Conservation (phyloP, 2,329 filamentous ascomycete species). For the Cadophora gregata region DNA sequence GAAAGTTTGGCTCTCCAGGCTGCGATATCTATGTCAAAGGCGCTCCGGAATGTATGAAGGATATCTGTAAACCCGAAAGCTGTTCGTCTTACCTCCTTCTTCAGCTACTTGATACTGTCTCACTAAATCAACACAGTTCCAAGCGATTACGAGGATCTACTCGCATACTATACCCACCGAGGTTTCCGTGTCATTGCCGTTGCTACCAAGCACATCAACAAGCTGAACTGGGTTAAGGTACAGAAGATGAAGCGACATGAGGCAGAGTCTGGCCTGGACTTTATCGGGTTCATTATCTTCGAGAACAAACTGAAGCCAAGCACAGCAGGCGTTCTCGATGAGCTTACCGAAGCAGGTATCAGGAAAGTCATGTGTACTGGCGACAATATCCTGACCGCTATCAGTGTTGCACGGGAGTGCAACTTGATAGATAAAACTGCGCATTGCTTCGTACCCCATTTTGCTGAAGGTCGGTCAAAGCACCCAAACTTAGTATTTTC, state of each 20-base stretch:
- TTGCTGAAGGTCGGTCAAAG: conserved; percentile 71
- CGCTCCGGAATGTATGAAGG: conserved; percentile 93
- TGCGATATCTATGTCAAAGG: conserved; percentile 94
- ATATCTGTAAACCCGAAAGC: conserved; percentile 84
- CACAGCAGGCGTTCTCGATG: conserved; percentile 80
- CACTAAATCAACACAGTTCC: conserved; percentile 63
- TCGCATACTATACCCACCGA: conserved; percentile 91
- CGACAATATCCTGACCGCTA: conserved; percentile 95
- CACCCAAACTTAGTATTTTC: background rate
- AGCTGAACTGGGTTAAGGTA: conserved; percentile 90
- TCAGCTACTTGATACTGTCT: conserved; percentile 13
- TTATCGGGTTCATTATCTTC: conserved; percentile 96
- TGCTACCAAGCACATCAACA: conserved; percentile 85
- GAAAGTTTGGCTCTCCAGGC: conserved; percentile 83
- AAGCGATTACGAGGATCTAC: conserved; percentile 84
- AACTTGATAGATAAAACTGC: conserved; percentile 78
- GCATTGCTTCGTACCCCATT: conserved; percentile 92
- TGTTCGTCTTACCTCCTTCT: conserved; percentile 57
- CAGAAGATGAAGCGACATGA: conserved; percentile 91
- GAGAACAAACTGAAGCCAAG: conserved; percentile 97
- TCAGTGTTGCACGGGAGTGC: conserved; percentile 93
- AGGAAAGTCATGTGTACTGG: conserved; percentile 95
- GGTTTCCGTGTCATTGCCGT: conserved; percentile 97
- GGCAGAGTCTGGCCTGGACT: conserved; percentile 82
- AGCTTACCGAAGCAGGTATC: conserved; percentile 83